Evolutionary conservation across 805 yeast genomes (phyloP), one percentile per base, ranked within the genome.

Genomic region (Candida mattraensis): DNA sequence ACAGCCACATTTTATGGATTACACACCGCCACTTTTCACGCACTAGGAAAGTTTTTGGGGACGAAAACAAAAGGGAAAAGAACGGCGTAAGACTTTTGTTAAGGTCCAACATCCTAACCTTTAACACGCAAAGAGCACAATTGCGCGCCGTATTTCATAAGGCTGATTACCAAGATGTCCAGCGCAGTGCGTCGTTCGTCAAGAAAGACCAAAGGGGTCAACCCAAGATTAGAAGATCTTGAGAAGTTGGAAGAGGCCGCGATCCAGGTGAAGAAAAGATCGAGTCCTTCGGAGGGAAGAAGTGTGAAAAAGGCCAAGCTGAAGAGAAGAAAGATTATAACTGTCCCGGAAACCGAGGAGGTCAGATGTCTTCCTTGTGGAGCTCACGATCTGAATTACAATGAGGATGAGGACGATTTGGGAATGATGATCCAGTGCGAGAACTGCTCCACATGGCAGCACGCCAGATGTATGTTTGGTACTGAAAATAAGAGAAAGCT

Each of bases 371-470:
- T 67, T 1, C 78, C 75, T 0, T 82, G 88, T 58, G 83, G 81
- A 3, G 65, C 83, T 2, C 74, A 67, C 14, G 76, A 74, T 37
- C 69, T 61, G 12, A 80, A 76, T 43, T 80, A 76, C 52, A 66
- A 79, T 48, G 83, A 72, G 42, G 79, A 69, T 0, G 69, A 67
- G 4, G 85, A 78, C 42, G 56, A 58, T 1, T 58, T 66, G 8
- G 78, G 83, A 10, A 66, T 64, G 9, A 79, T 80, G 83, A 71
- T 81, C 18, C 78, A 77, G 49, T 83, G 89, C 58, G 86, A 78
- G 18, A 47, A 59, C 6, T 83, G 89, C 53, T 58, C 68, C 28
- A 74, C 87, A 2, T 83, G 88, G 88, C 88, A 83, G 53, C 89
- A 83, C 51, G 72, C 74, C 20, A 61, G 53, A 36, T 83, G 89